These are phyloP conservation scores for Alternaria alternata DNA, from an alignment of 2,329 filamentous ascomycete genomes.

Conservation along the genomic window DNA sequence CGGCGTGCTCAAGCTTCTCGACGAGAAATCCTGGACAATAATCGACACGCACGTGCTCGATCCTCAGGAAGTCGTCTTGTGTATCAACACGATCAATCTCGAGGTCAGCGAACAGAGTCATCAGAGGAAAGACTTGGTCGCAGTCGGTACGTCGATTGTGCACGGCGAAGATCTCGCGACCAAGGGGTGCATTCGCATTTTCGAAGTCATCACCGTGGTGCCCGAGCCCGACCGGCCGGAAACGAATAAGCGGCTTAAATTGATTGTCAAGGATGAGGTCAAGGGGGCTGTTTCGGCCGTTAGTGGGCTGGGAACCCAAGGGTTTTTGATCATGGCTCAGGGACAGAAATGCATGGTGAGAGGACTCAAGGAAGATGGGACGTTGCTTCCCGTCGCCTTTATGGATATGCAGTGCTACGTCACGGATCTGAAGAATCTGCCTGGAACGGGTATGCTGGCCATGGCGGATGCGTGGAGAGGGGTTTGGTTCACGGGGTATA, in stretches of 20 bases:
- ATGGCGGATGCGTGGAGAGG: conserved; percentile 93
- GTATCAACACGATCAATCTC: conserved; percentile 81
- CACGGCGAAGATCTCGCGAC: conserved; percentile 90
- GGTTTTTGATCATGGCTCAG: conserved; percentile 87
- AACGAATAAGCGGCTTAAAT: conserved; percentile 83
- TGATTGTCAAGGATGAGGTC: conserved; percentile 88
- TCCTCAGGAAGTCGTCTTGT: conserved; percentile 77
- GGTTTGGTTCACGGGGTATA: conserved; percentile 95
- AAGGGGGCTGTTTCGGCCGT: conserved; percentile 90
- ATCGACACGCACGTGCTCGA: conserved; percentile 81
- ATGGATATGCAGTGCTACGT: conserved; percentile 98
- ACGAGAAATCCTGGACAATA: conserved; percentile 76
- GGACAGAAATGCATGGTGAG: conserved; percentile 98
- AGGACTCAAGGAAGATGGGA: conserved; percentile 93
- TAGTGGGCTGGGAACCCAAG: conserved; percentile 84
- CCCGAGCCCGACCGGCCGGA: conserved; percentile 86
- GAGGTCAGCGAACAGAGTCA: conserved; percentile 92
- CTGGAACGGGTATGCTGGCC: conserved; percentile 82
- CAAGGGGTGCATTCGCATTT: conserved; percentile 85
- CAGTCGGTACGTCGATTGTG: conserved; percentile 84
- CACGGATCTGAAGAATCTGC: conserved; percentile 81
- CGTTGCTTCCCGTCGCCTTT: conserved; percentile 91
- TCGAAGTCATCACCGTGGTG: conserved; percentile 90
- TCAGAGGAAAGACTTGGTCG: conserved; percentile 81
- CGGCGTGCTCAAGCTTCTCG: conserved; percentile 79